A percentile compares a stretch with the other conserved stretches of the same genome.
phyloP scores from a whole-genome alignment of 1,284 basidiomycete genomes.

The Bjerkandera adusta region DNA sequence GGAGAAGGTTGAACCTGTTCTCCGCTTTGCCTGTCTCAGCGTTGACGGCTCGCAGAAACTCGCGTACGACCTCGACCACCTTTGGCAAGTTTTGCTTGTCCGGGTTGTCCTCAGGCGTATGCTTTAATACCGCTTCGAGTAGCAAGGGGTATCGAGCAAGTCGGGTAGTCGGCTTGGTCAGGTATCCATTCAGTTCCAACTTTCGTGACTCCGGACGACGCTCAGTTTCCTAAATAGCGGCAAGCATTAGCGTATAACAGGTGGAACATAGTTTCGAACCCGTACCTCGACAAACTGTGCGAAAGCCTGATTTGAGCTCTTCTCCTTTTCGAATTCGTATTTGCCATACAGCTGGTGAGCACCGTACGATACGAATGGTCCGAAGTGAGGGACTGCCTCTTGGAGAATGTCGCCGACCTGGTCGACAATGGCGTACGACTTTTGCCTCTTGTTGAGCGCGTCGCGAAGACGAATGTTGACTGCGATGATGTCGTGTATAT shows the following conservation, averaged over 20 bases:
- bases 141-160: slow-evolving; percentile 94
- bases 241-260: slow-evolving; percentile 10
- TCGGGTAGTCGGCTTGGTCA: slow-evolving; percentile 98
- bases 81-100: slow-evolving; percentile 84
- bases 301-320: slow-evolving; percentile 90
- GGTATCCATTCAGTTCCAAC: slow-evolving; percentile 95
- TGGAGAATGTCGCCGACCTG: slow-evolving; percentile 90
- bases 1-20: slow-evolving; percentile 90
- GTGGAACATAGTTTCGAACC: slow-evolving; percentile 3
- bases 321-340: slow-evolving; percentile 99
- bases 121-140: slow-evolving; percentile 90
- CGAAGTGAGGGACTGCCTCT: slow-evolving; percentile 87
- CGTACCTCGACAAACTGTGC: slow-evolving; percentile 93
- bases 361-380: slow-evolving; percentile 93
- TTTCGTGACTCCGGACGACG: slow-evolving; percentile 94
- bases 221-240: slow-evolving; percentile 69
- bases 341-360: slow-evolving; percentile 98
- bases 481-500: slow-evolving; percentile 90
- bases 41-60: slow-evolving; percentile 89
- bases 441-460: slow-evolving; percentile 94
- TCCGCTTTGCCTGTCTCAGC: slow-evolving; percentile 90
- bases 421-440: slow-evolving; percentile 90
- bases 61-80: slow-evolving; percentile 79
- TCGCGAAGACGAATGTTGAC: slow-evolving; percentile 91
- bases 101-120: slow-evolving; percentile 88